phyloP scores from a whole-genome alignment of 1,284 basidiomycete genomes.

The Apiotrichum siamense region DNA sequence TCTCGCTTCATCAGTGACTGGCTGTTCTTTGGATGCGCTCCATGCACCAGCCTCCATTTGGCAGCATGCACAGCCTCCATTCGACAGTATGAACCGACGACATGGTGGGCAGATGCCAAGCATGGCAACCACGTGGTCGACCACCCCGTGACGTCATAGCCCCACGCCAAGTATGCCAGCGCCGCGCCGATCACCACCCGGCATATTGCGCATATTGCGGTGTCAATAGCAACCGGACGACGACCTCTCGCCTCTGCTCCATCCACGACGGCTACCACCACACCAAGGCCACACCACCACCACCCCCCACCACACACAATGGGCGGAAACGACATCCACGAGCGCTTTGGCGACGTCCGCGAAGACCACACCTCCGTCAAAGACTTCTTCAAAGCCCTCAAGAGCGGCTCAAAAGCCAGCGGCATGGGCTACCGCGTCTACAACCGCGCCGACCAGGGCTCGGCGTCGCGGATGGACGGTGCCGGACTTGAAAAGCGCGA shows the following conservation, averaged over 20 bases:
- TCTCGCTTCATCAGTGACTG: no score
- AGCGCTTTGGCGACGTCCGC: slow-evolving; percentile 10
- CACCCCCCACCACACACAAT: neutral
- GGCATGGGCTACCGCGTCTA: slow-evolving; percentile 10
- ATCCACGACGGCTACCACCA: neutral
- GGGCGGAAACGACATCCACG: slow-evolving; percentile 5
- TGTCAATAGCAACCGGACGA: no score
- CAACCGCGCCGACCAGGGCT: slow-evolving; percentile 7
- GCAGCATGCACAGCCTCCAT: no score
- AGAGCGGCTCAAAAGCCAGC: neutral
- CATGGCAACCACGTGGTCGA: no score
- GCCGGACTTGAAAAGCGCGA: neutral
- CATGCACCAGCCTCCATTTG: no score
- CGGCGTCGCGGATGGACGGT: neutral
- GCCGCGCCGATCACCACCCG: no score
- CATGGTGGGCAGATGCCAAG: no score
- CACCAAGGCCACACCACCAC: neutral
- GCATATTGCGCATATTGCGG: no score
- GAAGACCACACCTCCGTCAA: neutral
- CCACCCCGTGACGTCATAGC: no score
- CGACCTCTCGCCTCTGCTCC: neutral
- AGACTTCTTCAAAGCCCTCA: slow-evolving; percentile 12
- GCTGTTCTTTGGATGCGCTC: no score
- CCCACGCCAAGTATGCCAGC: no score
- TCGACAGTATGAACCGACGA: no score